Conservation (phyloP, 2,329 filamentous ascomycete species). For the Fusarium dimerum region DNA sequence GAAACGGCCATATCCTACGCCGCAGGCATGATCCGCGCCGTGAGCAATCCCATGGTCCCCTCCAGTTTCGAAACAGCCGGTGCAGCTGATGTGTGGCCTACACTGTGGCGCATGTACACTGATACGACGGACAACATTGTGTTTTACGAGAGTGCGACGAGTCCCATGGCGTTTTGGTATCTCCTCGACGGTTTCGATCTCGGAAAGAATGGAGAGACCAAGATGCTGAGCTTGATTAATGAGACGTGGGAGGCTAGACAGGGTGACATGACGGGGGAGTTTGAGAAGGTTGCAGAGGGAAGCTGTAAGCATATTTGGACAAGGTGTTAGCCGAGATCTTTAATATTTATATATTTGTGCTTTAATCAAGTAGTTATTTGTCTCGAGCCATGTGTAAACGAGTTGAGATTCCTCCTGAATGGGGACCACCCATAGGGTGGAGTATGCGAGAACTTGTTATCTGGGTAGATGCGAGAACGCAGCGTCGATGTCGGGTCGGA, state of each 20-base stretch:
- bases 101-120: conserved; percentile 17
- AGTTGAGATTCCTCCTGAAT: no score
- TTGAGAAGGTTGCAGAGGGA: no score
- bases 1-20: conserved; percentile 11
- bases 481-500: no score
- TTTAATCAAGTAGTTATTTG: no score
- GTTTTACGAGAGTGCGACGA: conserved; percentile 16
- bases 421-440: no score
- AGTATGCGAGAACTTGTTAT: no score
- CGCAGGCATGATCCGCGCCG: conserved; percentile 19
- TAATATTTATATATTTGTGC: no score
- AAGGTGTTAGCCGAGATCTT: no score
- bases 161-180: conserved; percentile 12
- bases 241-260: conserved; percentile 1
- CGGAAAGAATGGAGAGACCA: neutral
- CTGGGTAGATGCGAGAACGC: no score
- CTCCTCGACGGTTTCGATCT: conserved; percentile 5
- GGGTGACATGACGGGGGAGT: no score
- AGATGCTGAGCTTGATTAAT: conserved; percentile 3
- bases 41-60: conserved; percentile 13
- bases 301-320: no score
- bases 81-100: conserved; percentile 13
- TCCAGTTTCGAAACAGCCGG: neutral
- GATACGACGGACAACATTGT: conserved; percentile 5
- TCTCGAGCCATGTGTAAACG: no score